Conservation (phyloP, 202 grass and related monocot species). For the Carex sylvatica region DNA sequence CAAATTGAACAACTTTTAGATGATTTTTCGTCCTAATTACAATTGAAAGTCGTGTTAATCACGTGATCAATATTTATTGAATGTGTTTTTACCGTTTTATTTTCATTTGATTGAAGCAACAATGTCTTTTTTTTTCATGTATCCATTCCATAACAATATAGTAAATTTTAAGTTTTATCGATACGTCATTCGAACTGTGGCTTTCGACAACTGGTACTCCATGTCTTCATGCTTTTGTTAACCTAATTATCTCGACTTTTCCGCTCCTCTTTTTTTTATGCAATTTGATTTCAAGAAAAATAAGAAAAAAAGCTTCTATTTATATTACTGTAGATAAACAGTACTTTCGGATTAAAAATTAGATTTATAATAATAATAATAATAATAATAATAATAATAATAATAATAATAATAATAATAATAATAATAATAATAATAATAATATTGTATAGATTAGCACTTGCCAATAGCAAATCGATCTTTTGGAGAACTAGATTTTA, state of each 20-base stretch:
- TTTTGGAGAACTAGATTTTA: no score
- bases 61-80: not conserved
- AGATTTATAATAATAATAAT: no score
- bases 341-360: no score
- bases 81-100: slow-evolving; percentile 11
- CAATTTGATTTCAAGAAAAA: no score
- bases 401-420: no score
- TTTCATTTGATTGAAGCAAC: slow-evolving; percentile 21
- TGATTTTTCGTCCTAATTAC: not conserved
- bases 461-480: no score
- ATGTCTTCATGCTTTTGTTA: not conserved
- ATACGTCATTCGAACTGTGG: not conserved
- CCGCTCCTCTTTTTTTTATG: no score
- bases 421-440: no score
- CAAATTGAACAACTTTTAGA: not conserved
- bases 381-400: no score
- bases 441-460: no score
- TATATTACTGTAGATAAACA: no score
- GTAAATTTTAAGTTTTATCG: not conserved
- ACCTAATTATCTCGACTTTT: not conserved
- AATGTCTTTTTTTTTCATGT: not conserved
- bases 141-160: not conserved
- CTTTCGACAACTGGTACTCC: not conserved
- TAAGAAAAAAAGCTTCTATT: no score
- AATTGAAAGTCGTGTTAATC: not conserved